These are phyloP conservation scores for Alloteropsis angusta DNA, from an alignment of 202 grass and related monocot genomes.

Conservation along the genomic window DNA sequence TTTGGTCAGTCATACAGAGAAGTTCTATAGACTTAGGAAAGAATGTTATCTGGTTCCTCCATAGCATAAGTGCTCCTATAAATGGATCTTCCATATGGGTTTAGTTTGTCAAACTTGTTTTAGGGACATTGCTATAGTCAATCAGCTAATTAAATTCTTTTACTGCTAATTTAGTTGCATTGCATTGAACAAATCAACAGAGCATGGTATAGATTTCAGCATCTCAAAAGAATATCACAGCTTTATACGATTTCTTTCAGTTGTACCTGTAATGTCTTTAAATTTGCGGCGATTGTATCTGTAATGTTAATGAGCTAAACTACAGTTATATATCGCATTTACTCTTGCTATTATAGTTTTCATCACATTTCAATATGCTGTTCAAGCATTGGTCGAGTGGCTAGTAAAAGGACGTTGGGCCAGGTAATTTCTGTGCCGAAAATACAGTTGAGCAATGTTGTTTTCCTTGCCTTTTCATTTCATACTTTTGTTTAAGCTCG, in stretches of 20 bases:
- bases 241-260: neutral
- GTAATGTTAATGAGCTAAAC: neutral
- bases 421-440: neutral
- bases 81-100: conserved; percentile 18
- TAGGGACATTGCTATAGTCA: conserved; percentile 18
- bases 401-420: neutral
- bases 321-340: neutral
- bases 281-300: neutral
- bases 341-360: neutral
- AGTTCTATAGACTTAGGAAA: conserved; percentile 26
- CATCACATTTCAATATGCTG: too few species aligned
- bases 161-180: conserved; percentile 18
- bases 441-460: neutral
- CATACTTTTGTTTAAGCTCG: too few species aligned
- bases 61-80: conserved; percentile 21
- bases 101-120: conserved; percentile 24
- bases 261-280: neutral
- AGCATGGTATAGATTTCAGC: conserved; percentile 5
- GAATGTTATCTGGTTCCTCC: conserved; percentile 18
- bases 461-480: neutral
- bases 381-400: too few species aligned
- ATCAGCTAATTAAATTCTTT: conserved; percentile 34
- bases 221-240: conserved; percentile 2
- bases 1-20: conserved; percentile 37
- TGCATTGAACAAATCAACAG: neutral